These are phyloP conservation scores for Cladophialophora immunda DNA, from an alignment of 2,329 filamentous ascomycete species.

Conservation along the genomic window DNA sequence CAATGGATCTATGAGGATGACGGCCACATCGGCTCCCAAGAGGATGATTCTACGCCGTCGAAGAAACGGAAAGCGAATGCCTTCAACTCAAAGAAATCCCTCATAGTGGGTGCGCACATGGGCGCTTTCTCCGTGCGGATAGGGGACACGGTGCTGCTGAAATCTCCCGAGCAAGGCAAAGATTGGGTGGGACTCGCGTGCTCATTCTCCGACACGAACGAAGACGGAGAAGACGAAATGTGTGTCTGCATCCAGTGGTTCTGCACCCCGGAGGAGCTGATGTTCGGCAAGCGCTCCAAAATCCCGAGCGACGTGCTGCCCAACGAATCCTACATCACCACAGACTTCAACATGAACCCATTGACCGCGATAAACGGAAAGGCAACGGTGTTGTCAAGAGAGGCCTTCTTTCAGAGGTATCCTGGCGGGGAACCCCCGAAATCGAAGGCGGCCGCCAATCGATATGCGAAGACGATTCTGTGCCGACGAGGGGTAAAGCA, in stretches of 20 bases:
- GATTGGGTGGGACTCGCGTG: conserved; percentile 93
- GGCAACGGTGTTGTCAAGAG: conserved; percentile 78
- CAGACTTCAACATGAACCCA: conserved; percentile 86
- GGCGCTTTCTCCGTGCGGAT: conserved; percentile 80
- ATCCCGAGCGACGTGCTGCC: conserved; percentile 75
- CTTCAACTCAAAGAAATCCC: conserved; percentile 34
- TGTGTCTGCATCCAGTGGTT: conserved; percentile 96
- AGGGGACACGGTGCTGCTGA: conserved; percentile 85
- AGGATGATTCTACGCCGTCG: conserved; percentile 36
- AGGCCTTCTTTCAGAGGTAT: conserved; percentile 72
- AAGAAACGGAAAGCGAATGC: conserved; percentile 40
- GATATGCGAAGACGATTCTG: conserved; percentile 86
- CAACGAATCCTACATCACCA: conserved; percentile 92
- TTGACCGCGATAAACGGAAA: conserved; percentile 90
- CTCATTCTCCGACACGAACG: conserved; percentile 77
- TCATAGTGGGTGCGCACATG: conserved; percentile 83
- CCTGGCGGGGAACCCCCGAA: conserved; percentile 79
- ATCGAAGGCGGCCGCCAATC: conserved; percentile 65
- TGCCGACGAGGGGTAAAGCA: conserved; percentile 91
- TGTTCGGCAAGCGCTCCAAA: conserved; percentile 65
- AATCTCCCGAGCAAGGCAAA: conserved; percentile 84
- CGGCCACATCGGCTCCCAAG: conserved; percentile 33
- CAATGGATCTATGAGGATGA: conserved; percentile 75
- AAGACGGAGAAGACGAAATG: conserved; percentile 74
- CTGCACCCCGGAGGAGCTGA: conserved; percentile 82